Base-by-base conservation (phyloP, 768 basidiomycete species). In the Rhodosporidiobolus odoratus region DNA sequence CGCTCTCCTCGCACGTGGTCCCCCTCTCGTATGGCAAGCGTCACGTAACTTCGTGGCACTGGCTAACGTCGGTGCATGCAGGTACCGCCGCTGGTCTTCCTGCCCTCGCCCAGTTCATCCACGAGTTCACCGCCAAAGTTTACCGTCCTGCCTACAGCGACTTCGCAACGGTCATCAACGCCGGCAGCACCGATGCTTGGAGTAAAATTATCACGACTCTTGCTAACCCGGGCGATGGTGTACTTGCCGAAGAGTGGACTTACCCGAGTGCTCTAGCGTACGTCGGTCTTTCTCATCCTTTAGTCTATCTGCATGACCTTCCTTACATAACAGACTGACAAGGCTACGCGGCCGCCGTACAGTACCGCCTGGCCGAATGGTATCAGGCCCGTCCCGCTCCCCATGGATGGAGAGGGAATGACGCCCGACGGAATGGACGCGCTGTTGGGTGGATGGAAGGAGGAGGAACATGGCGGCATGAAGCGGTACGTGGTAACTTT, bases 321-420 rank as follows among this genome's bases (percentile, higher is more conserved):
- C 30, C 27, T 54, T 30, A 12, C n/a, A 32, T 34, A 2, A 13
- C 27, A 32, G 27, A 34, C n/a, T 48, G 69, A 48, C 6, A 59
- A n/a, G 4, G 40, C 38, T 35, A 3, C 35, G 15, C 32, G n/a
- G 65, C 76, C 69, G 74, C 15, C 75, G 72, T 5, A 32, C 57
- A 64, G 61, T 1, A 58, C 69, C 21, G 78, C 80, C 60, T 69
- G 79, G 74, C 82, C 82, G 37, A 68, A 78, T 66, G 82, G 82
- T 37, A 78, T 88, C 48, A 77, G 78, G 43, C 78, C 85, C 19
- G 82, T 87, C 15, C 79, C 85, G 0, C 82, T 92, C 38, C 83
- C 83, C 27, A 87, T 90, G 83, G 91, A 94, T 76, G 83, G 81
- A 7, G 81, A 84, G 69, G 91, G 91, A 43, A 86, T 92, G 83